phyloP scores from a whole-genome alignment of 2,329 filamentous ascomycete genomes.

The Leptographium lundbergii region DNA sequence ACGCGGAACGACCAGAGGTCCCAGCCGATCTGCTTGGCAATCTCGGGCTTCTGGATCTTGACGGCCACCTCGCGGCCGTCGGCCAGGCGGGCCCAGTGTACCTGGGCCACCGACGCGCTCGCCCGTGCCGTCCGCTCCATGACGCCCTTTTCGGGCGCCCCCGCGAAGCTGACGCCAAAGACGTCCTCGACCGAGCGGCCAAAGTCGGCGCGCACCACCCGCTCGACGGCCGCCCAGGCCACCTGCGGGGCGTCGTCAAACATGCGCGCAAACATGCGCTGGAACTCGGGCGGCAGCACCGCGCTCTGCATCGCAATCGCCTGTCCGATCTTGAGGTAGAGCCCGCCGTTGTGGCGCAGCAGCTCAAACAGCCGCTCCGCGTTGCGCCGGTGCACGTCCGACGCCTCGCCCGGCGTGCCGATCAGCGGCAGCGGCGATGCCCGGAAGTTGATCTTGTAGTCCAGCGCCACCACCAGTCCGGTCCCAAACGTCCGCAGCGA shows the following conservation, averaged over 20 bases:
- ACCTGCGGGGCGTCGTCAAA: slow-evolving; percentile 97
- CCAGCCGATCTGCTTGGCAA: slow-evolving; percentile 81
- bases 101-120: slow-evolving; percentile 88
- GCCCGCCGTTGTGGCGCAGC: slow-evolving; percentile 72
- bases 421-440: slow-evolving; percentile 49
- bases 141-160: slow-evolving; percentile 48
- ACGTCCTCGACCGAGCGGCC: slow-evolving; percentile 78
- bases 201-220: slow-evolving; percentile 80
- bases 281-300: slow-evolving; percentile 84
- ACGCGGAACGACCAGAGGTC: slow-evolving; percentile 88
- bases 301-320: slow-evolving; percentile 98
- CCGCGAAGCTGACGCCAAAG: slow-evolving; percentile 75
- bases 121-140: slow-evolving; percentile 51
- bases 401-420: slow-evolving; percentile 44
- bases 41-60: slow-evolving; percentile 95
- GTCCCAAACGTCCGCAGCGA: slow-evolving; percentile 70
- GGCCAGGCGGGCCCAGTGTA: slow-evolving; percentile 79
- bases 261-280: slow-evolving; percentile 92
- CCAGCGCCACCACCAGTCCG: slow-evolving; percentile 68
- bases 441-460: slow-evolving; percentile 96
- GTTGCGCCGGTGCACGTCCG: slow-evolving; percentile 70
- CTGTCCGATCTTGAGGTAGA: slow-evolving; percentile 97
- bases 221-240: slow-evolving; percentile 71
- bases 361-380: slow-evolving; percentile 74
- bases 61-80: slow-evolving; percentile 89